Conservation (phyloP, 257 asterid species). For the Thymus quinquecostatus region DNA sequence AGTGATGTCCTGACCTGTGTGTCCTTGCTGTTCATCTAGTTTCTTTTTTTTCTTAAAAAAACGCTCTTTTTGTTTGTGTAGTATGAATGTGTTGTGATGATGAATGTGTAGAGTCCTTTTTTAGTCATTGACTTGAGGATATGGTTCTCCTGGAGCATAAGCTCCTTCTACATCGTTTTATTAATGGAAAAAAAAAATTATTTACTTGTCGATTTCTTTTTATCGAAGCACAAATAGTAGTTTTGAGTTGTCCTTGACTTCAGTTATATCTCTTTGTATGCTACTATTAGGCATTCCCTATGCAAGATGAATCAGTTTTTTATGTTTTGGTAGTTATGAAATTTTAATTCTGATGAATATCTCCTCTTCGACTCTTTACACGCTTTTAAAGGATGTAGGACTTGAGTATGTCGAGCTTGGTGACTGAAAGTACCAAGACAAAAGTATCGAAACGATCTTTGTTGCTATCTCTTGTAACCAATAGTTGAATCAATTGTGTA, state of each 20-base stretch:
- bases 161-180: slow-evolving; percentile 23
- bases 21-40: slow-evolving; percentile 13
- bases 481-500: slow-evolving; percentile 8
- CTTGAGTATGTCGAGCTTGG: slow-evolving; percentile 18
- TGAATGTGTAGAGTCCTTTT: slow-evolving; percentile 13
- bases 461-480: neutral
- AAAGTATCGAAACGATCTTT: slow-evolving; percentile 15
- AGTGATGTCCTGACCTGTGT: slow-evolving; percentile 23
- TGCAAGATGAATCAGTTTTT: slow-evolving; percentile 23
- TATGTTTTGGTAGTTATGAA: slow-evolving; percentile 1
- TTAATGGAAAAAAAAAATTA: slow-evolving; percentile 9
- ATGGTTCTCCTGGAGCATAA: slow-evolving; percentile 5
- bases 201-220: slow-evolving; percentile 5
- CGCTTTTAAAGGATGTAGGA: slow-evolving; percentile 19
- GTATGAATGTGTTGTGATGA: slow-evolving; percentile 17
- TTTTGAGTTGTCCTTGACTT: slow-evolving; percentile 12
- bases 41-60: slow-evolving; percentile 1
- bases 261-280: slow-evolving; percentile 7
- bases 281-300: neutral
- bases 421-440: slow-evolving; percentile 19
- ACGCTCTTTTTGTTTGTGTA: neutral
- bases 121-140: slow-evolving; percentile 22
- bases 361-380: neutral
- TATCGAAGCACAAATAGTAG: neutral
- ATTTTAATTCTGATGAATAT: slow-evolving; percentile 14